Base-by-base conservation (phyloP, 2,329 filamentous ascomycete species). In the Aspergillus proliferans region DNA sequence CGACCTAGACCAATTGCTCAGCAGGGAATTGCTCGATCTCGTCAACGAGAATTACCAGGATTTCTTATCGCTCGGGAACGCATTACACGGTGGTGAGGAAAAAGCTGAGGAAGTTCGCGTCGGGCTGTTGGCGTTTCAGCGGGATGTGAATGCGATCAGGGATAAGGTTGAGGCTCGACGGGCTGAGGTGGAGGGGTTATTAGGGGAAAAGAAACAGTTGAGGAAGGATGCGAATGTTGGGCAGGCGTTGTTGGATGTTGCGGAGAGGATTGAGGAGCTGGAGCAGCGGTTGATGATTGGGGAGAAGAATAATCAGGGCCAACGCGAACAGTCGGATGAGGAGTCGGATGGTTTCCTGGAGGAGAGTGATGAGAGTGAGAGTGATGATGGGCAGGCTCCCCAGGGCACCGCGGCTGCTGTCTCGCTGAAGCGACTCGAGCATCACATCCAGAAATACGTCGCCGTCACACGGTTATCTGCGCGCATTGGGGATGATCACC, bases 11-110 rank as follows among this genome's bases (percentile, higher is more conserved):
- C 82, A 87, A 58, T 79, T 85, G 18, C 84, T 98, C 52, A 87
- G 85, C 61, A 82, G 86, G 54, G 93, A 98, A 72, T 78, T 98
- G 2, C 78, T 98, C 15, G 92, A 96, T 71, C 81, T 98, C 6
- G 93, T 98, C 57, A 98, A 98, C 65, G 81, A 86, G 46, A 95
- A 98, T 70, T 97, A 98, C 67, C 86, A 89, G 43, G 87, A 92
- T 49, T 98, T 98, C 60, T 71, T 98, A 4, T 85, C 84, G 0
- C 73, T 98, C 0, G 94, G 93, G 0, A 83, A 80, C 43, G 87
- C 89, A 59, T 73, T 98, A 40, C 82, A 83, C 47, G 91, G 91
- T 2, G 94, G 94, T 6, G 91, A 95, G 62, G 92, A 96, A 61
- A 87, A 85, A 66, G 85, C 96, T 0, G 91, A 95, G 65, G 89